Evolutionary conservation across 1,284 basidiomycete genomes (phyloP).

Genomic region (Irpex sp.): DNA sequence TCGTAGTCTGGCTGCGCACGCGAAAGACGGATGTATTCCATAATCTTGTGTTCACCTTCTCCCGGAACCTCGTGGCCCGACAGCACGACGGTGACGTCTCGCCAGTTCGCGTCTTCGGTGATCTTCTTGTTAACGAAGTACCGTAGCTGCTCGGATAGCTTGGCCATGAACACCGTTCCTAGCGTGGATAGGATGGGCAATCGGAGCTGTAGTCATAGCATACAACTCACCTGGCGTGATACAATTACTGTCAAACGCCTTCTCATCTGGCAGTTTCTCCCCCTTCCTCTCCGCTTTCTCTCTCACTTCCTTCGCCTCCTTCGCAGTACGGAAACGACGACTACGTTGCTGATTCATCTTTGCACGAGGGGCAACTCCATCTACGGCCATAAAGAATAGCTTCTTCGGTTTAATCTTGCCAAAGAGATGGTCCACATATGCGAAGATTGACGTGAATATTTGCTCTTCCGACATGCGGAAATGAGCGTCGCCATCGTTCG

Average conservation of each 20-base stretch:
- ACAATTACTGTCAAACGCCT: slow-evolving; percentile 97
- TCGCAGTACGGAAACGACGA: slow-evolving; percentile 91
- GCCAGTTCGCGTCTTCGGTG: slow-evolving; percentile 92
- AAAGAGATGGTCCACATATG: slow-evolving; percentile 97
- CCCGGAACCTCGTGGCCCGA: slow-evolving; percentile 99
- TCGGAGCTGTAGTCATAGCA: slow-evolving; percentile 4
- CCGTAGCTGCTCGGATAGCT: slow-evolving; percentile 83
- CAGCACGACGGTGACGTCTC: slow-evolving; percentile 86
- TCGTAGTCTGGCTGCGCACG: slow-evolving; percentile 95
- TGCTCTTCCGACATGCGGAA: slow-evolving; percentile 95
- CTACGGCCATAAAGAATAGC: slow-evolving; percentile 96
- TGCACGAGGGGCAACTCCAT: slow-evolving; percentile 95
- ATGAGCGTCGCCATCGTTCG: slow-evolving; percentile 91
- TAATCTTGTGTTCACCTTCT: slow-evolving; percentile 99
- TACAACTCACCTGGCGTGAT: slow-evolving; percentile 87
- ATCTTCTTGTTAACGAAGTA: slow-evolving; percentile 99
- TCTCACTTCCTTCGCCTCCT: slow-evolving; percentile 83
- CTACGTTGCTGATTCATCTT: slow-evolving; percentile 99
- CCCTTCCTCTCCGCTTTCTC: slow-evolving; percentile 87
- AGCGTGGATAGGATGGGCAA: slow-evolving; percentile 1
- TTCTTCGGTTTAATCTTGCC: slow-evolving; percentile 97
- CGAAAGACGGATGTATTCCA: slow-evolving; percentile 95
- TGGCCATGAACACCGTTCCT: slow-evolving; percentile 95
- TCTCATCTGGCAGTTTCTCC: slow-evolving; percentile 87
- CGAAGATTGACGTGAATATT: slow-evolving; percentile 95